Evolutionary conservation across 805 yeast genomes (phyloP).

Genomic region (Metschnikowia cerradonensis): DNA sequence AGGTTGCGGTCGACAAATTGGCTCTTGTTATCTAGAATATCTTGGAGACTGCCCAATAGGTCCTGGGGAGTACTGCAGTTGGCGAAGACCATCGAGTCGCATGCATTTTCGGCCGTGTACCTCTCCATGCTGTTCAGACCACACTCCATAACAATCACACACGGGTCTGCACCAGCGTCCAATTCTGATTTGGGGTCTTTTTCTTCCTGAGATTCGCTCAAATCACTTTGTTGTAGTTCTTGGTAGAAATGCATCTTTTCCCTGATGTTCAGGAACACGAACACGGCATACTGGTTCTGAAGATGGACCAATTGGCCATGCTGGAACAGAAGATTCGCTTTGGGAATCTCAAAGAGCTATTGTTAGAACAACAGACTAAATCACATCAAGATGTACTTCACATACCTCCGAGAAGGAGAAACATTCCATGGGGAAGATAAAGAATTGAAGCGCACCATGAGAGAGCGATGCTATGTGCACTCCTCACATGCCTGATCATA

Average conservation of each 20-base stretch:
- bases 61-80: conserved; percentile 5
- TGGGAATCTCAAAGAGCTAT: conserved; percentile 6
- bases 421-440: conserved; percentile 1
- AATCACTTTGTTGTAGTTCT: conserved; percentile 1
- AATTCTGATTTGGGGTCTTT: background rate
- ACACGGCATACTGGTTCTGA: conserved; percentile 10
- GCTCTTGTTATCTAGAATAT: conserved; percentile 2
- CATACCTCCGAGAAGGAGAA: conserved; percentile 5
- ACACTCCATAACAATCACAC: conserved; percentile 7
- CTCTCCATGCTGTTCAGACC: conserved; percentile 4
- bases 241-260: conserved; percentile 11
- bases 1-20: conserved; percentile 6
- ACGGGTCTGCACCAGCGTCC: background rate
- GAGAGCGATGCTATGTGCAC: background rate
- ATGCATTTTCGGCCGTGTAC: background rate
- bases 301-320: conserved; percentile 1
- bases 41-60: conserved; percentile 3
- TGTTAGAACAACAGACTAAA: background rate
- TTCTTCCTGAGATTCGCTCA: background rate
- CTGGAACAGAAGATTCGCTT: conserved; percentile 2
- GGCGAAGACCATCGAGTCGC: background rate
- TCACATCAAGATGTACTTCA: background rate
- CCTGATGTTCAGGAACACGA: conserved; percentile 9
- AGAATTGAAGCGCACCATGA: background rate
- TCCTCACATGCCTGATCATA: conserved; percentile 16